Evolutionary conservation across 2,329 filamentous ascomycete genomes (phyloP).

Genomic region (Phoma sp.): DNA sequence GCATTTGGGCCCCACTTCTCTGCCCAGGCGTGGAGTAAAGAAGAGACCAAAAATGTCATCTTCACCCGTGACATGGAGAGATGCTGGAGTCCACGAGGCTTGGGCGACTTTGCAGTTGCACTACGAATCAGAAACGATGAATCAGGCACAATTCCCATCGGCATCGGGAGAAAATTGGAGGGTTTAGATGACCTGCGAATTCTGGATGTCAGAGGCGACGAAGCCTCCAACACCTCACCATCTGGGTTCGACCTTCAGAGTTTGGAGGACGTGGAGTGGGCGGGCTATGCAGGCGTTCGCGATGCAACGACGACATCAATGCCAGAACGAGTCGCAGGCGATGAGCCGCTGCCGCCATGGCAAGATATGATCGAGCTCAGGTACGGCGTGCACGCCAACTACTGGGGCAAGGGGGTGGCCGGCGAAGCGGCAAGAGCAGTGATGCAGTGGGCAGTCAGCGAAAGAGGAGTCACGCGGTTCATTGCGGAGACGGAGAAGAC

Average conservation of each 20-base stretch:
- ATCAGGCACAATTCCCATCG: not conserved
- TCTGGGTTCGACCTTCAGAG: not conserved
- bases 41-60: conserved; percentile 18
- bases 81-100: conserved; percentile 17
- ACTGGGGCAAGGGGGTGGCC: conserved; percentile 25
- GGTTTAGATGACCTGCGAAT: not conserved
- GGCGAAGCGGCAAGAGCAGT: conserved; percentile 25
- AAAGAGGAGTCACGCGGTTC: conserved; percentile 20
- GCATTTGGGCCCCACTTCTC: conserved; percentile 17
- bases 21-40: conserved; percentile 9
- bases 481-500: conserved; percentile 32
- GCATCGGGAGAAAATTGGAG: not conserved
- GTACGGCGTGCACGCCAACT: conserved; percentile 20
- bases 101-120: conserved; percentile 25
- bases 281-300: conserved; percentile 28
- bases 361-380: conserved; percentile 26
- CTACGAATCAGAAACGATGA: conserved; percentile 3
- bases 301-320: conserved; percentile 27
- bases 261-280: conserved; percentile 12
- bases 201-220: not conserved
- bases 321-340: conserved; percentile 5
- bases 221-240: not conserved
- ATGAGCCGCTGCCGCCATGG: conserved; percentile 22
- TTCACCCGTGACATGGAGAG: conserved; percentile 18
- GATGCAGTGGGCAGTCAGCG: conserved; percentile 22